Percentiles rank a stretch among this genome's conserved stretches.
Evolutionary conservation across 1,284 basidiomycete species (phyloP).

Genomic region (Microbotryum silenes-acaulis): DNA sequence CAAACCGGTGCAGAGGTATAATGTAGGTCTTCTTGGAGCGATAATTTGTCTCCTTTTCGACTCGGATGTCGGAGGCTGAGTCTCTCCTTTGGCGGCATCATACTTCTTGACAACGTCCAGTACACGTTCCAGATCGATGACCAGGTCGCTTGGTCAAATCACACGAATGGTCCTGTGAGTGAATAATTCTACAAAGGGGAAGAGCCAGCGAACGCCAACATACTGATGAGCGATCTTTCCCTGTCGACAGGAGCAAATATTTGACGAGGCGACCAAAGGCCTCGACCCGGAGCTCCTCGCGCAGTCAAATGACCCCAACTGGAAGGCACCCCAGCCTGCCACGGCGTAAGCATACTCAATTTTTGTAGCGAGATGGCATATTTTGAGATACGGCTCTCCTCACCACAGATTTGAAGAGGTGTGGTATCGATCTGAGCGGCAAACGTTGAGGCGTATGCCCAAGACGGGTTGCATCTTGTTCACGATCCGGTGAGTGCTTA

Average conservation of each 20-base stretch:
- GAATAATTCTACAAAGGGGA: no score
- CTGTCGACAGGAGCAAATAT: constrained; percentile 48
- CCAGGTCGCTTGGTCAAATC: constrained; percentile 59
- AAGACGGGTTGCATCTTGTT: constrained; percentile 59
- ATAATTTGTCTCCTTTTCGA: neutral
- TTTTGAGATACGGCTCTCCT: neutral
- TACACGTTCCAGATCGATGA: constrained; percentile 47
- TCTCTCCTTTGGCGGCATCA: no score
- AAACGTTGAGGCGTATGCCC: constrained; percentile 55
- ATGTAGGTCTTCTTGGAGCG: constrained; percentile 47
- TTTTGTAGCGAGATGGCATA: neutral
- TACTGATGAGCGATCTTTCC: no score
- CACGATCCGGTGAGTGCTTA: constrained; percentile 50
- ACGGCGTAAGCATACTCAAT: neutral
- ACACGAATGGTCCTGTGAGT: constrained; percentile 50
- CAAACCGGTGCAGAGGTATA: constrained; percentile 64
- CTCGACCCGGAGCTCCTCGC: constrained; percentile 38
- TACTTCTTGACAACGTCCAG: neutral
- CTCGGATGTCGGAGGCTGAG: no score
- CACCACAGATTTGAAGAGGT: constrained; percentile 38
- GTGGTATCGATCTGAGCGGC: constrained; percentile 59
- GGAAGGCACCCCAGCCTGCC: constrained; percentile 18
- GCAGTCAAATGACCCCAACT: constrained; percentile 39
- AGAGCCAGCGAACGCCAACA: no score
- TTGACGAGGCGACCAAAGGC: constrained; percentile 39